Conservation (phyloP, 257 asterid genomes). For the Solanum gandarillasii region DNA sequence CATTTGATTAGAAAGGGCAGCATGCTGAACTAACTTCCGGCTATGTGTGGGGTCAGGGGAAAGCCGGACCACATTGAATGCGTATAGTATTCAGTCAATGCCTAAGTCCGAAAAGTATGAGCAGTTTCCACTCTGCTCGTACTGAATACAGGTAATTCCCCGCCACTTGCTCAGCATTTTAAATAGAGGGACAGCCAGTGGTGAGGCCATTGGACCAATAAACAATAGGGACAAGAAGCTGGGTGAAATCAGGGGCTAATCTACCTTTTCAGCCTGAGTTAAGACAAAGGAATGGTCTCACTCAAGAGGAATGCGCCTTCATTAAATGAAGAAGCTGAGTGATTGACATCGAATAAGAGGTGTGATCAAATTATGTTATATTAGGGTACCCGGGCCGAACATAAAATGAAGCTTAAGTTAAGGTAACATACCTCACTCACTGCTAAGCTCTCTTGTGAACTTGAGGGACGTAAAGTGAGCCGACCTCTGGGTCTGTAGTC, state of each 20-base stretch:
- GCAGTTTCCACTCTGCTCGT: no score
- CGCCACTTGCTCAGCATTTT: no score
- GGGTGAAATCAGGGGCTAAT: no score
- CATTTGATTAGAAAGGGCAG: not conserved
- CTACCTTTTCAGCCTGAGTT: no score
- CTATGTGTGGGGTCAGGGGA: not conserved
- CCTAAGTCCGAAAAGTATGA: no score
- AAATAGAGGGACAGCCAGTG: no score
- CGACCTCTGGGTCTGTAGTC: constrained; percentile 5
- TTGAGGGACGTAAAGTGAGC: constrained; percentile 8
- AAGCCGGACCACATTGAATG: not conserved
- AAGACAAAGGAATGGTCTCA: not conserved
- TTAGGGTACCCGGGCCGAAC: not conserved
- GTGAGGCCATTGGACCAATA: no score
- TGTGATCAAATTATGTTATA: not conserved
- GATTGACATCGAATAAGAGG: not conserved
- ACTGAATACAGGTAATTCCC: no score
- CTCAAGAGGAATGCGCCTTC: not conserved
- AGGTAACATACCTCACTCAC: constrained; percentile 14
- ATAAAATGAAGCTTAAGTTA: not conserved
- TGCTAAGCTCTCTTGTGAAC: constrained; percentile 21
- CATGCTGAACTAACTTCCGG: not conserved
- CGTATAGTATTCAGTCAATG: no score
- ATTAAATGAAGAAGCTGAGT: not conserved
- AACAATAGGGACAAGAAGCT: no score